These are phyloP conservation scores for Tanacetum coccineum DNA, from an alignment of 129 eudicot genomes.

Conservation along the genomic window DNA sequence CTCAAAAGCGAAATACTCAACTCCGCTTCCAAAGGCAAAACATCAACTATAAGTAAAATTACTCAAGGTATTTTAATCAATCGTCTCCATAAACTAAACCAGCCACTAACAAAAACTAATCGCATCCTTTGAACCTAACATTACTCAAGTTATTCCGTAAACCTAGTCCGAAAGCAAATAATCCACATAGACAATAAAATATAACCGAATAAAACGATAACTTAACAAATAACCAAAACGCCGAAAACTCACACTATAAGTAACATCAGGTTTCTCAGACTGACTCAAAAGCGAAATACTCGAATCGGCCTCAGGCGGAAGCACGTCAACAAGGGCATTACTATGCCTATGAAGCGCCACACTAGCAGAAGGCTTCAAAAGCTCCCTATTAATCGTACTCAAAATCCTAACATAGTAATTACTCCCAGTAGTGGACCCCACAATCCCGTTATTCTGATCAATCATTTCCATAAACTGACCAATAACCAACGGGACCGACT, in stretches of 20 bases:
- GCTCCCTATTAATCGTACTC: constrained; percentile 49
- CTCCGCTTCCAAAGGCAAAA: too few relatives aligned
- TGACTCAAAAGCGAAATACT: constrained; percentile 51
- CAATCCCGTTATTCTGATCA: constrained; percentile 53
- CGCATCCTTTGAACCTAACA: too few relatives aligned
- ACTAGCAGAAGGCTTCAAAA: constrained; percentile 40
- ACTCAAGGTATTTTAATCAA: too few relatives aligned
- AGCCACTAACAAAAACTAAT: too few relatives aligned
- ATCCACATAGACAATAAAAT: too few relatives aligned
- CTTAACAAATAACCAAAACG: background rate
- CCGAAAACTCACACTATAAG: constrained; percentile 33
- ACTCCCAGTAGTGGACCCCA: constrained; percentile 52
- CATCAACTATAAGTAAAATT: too few relatives aligned
- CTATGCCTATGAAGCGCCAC: constrained; percentile 51
- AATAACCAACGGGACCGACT: constrained; percentile 47
- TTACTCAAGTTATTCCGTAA: too few relatives aligned
- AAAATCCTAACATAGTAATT: constrained; percentile 53
- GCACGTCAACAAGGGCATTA: constrained; percentile 48
- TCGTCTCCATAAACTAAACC: too few relatives aligned
- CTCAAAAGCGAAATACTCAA: too few relatives aligned
- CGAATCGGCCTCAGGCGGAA: constrained; percentile 53
- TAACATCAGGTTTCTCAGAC: constrained; percentile 53
- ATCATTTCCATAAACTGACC: constrained; percentile 59
- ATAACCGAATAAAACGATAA: background rate
- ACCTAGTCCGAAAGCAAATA: too few relatives aligned